phyloP scores from a whole-genome alignment of 306 rosid species.

The Vigna angularis region DNA sequence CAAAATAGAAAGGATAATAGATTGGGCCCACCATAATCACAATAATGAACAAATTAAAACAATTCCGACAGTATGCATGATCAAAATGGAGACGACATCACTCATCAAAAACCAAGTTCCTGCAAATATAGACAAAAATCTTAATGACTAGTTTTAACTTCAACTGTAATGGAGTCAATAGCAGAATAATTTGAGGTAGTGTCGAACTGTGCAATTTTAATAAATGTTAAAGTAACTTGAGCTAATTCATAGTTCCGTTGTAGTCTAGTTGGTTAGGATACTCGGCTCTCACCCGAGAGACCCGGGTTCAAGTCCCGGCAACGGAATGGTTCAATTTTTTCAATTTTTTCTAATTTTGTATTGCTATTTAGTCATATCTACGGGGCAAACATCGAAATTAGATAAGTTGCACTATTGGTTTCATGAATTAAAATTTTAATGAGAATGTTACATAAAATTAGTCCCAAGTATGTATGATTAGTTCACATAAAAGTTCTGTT shows the following conservation, averaged over 20 bases:
- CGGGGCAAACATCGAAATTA: no score
- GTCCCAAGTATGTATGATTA: no score
- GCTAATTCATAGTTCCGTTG: background rate
- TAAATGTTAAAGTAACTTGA: fast-evolving
- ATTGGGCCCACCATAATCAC: background rate
- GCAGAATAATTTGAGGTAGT: no score
- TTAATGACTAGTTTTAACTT: background rate
- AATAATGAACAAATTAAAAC: slow-evolving; percentile 2
- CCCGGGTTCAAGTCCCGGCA: slow-evolving; percentile 52
- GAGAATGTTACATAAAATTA: no score
- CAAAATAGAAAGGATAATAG: no score
- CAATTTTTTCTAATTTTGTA: no score
- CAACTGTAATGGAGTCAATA: background rate
- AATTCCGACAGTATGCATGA: background rate
- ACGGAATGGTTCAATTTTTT: slow-evolving; percentile 7
- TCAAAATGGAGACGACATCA: no score
- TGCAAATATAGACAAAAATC: background rate
- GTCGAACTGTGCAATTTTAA: no score
- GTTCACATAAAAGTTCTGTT: no score
- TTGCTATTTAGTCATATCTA: no score
- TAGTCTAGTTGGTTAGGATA: slow-evolving; percentile 53
- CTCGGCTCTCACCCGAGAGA: slow-evolving; percentile 49
- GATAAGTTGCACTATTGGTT: no score
- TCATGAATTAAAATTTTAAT: no score
- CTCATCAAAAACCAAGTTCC: background rate